Evolutionary conservation across 805 yeast genomes (phyloP).

Genomic region (Starmera caribaea): DNA sequence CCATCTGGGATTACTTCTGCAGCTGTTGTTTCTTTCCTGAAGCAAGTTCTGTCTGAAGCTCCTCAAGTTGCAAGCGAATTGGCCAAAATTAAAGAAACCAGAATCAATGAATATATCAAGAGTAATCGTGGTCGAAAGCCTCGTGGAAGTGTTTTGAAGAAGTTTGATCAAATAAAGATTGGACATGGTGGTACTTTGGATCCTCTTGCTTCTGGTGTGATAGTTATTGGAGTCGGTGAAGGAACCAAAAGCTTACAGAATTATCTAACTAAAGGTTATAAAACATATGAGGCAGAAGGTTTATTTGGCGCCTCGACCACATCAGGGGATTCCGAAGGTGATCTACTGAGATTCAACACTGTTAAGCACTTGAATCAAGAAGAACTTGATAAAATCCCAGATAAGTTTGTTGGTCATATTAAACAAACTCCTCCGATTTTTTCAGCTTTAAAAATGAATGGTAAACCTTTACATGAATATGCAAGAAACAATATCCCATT

Average conservation of each 20-base stretch:
- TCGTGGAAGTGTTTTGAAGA: conserved; percentile 40
- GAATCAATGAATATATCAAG: conserved; percentile 27
- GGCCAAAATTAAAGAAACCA: conserved; percentile 36
- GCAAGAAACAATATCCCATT: conserved; percentile 82
- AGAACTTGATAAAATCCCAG: conserved; percentile 36
- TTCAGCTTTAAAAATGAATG: conserved; percentile 90
- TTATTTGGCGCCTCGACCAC: conserved; percentile 86
- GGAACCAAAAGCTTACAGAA: conserved; percentile 79
- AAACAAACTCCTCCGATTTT: conserved; percentile 92
- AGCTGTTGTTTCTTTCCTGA: conserved; percentile 57
- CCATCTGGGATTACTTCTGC: conserved; percentile 83
- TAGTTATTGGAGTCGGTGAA: conserved; percentile 82
- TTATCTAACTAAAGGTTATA: conserved; percentile 65
- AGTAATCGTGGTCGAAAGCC: conserved; percentile 32
- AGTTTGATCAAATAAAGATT: conserved; percentile 60
- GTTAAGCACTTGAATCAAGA: conserved; percentile 48
- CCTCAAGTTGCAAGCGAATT: conserved; percentile 46
- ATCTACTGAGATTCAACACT: conserved; percentile 50
- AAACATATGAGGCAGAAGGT: conserved; percentile 77
- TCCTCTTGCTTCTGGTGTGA: conserved; percentile 90
- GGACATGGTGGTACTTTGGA: conserved; percentile 99
- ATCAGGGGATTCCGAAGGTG: conserved; percentile 91
- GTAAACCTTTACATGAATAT: conserved; percentile 88
- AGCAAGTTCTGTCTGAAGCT: conserved; percentile 51
- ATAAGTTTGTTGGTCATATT: conserved; percentile 69